Percentiles rank a stretch among this genome's conserved stretches.
These are phyloP conservation scores for Boletellus dicymbophilus DNA, from an alignment of 1,284 basidiomycete genomes.

Conservation along the genomic window DNA sequence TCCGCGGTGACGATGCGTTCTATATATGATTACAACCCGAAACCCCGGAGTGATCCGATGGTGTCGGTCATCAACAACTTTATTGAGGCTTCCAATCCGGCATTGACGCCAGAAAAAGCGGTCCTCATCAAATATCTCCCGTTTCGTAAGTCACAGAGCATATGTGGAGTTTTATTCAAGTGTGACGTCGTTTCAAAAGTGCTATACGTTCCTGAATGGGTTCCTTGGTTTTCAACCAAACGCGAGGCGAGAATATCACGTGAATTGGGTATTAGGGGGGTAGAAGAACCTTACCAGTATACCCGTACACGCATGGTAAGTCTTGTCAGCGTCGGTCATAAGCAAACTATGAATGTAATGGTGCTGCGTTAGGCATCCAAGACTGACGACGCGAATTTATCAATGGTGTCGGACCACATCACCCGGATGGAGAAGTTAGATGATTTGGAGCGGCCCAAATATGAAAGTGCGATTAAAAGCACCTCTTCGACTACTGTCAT, in stretches of 20 bases:
- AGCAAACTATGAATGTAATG: neutral
- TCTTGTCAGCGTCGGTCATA: neutral
- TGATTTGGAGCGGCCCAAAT: no score
- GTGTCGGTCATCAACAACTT: neutral
- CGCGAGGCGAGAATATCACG: slow-evolving; percentile 8
- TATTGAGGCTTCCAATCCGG: neutral
- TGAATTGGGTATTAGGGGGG: neutral
- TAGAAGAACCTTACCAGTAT: slow-evolving; percentile 14
- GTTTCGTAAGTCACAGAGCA: slow-evolving; percentile 23
- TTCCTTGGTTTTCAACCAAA: slow-evolving; percentile 18
- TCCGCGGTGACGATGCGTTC: slow-evolving; percentile 9
- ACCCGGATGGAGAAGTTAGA: no score
- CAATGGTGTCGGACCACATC: no score
- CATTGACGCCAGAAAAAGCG: slow-evolving; percentile 4
- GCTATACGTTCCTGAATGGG: slow-evolving; percentile 22
- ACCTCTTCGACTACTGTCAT: no score
- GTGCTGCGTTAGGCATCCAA: no score
- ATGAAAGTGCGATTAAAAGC: no score
- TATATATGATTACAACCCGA: slow-evolving; percentile 18
- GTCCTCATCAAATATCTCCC: slow-evolving; percentile 16
- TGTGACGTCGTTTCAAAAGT: slow-evolving; percentile 9
- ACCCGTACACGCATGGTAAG: slow-evolving; percentile 8
- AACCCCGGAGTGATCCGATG: slow-evolving; percentile 10
- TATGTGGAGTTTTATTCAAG: no score
- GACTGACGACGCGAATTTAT: no score